Evolutionary conservation across 2,329 filamentous ascomycete genomes (phyloP), one percentile per base, ranked within the genome.

Genomic region (Botrytis tulipae): DNA sequence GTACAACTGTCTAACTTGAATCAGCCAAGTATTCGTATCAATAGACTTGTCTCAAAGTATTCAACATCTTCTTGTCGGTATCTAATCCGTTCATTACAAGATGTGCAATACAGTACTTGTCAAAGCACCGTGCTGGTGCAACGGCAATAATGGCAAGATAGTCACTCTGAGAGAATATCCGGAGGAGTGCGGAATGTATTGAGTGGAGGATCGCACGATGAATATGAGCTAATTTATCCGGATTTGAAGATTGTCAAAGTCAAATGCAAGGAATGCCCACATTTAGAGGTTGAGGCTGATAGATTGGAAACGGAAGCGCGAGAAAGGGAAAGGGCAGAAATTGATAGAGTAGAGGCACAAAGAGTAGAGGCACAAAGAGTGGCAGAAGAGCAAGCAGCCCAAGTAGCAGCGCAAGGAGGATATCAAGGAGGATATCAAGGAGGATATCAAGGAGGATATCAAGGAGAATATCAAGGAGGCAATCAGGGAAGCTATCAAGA

Each of bases 201-300:
- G 4, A 6, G 0, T 9, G 59, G 59, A 14, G 22, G 20, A 20
- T 7, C 10, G 7, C 59, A 61, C 22, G 59, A 61, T 14, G 5
- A 14, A 12, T 61, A 37, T 25, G 37, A 14, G 10, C 2, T 1
- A 14, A 2, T 0, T 37, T 20, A 1, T 35, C 0, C 0, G 10
- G 10, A 25, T 0, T 3, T 22, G 0, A 0, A 14, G 22, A 0
- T 3, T 37, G 18, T 29, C 6, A 1, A 25, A 12, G 18, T 10
- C 14, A 37, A 14, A 16, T 61, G 59, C 1, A 20, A 7, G 1
- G 14, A 37, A 1, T 61, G 59, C 32, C 16, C 18, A 6, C 7
- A 3, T 22, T 6, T 22, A 25, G 57, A 32, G 10, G 9, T 0
- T 0, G 57, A 37, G 29, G 32, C 32, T 1, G 10, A 25, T 32